Evolutionary conservation across 2,329 filamentous ascomycete genomes (phyloP), one percentile per base, ranked within the genome.

Genomic region (Monilinia polystroma): DNA sequence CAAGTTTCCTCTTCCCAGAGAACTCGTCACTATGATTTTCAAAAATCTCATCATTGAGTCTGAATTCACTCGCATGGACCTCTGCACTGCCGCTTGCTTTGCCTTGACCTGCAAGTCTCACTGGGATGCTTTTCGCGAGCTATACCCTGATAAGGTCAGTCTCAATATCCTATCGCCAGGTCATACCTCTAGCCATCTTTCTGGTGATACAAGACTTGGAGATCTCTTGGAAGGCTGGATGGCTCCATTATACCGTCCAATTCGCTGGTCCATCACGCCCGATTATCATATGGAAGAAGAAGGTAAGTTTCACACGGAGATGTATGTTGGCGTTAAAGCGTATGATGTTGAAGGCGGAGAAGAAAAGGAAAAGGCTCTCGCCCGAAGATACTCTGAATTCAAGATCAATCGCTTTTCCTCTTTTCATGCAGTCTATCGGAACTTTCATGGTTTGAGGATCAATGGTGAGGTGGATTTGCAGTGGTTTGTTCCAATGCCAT

Each of bases 61-160:
- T 7, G 14, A 47, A 32, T 10, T 7, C 1, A 20, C n/a, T 7
- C 11, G 20, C 4, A 2, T 7, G 11, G 57, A 59, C 29, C 14
- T n/a, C 12, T 59, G 57, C 26, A 59, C 43, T n/a, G 43, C 26
- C 20, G n/a, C 32, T 18, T 59, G 57, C 57, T 49, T 59, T 20
- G 57, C 43, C 2, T n/a, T 59, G n/a, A 59, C 57, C 29, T 59
- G 18, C 2, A 11, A 20, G 1, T n/a, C 26, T 2, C 43, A 59
- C 57, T 49, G 57, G 57, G 7, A 10, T 0, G 18, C 41, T 14
- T 59, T 59, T 29, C 57, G 57, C 43, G 4, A 45, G 10, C 47
- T 59, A 11, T 14, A 23, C 10, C 7, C 3, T 1, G 1, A 8
- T 18, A 49, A 23, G 5, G 3, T 59, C 18, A 4, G 43, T 4